Conservation (phyloP, 2,329 filamentous ascomycete genomes). For the Stromatinia cepivora region DNA sequence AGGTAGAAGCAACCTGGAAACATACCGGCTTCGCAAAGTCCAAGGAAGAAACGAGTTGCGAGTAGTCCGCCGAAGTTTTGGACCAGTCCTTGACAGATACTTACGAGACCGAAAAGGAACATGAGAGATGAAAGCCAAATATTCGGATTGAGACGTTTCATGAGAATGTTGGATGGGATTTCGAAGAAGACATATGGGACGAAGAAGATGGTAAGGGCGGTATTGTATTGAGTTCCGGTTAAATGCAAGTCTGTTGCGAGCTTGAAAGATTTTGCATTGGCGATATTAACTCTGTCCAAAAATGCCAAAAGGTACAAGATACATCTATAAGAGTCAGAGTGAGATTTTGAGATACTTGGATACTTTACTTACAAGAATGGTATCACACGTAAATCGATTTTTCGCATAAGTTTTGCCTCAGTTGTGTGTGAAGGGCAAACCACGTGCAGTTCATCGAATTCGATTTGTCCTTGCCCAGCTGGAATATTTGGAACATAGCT, state of each 20-base stretch:
- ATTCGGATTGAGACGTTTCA: slow-evolving; percentile 67
- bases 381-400: slow-evolving; percentile 70
- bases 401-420: slow-evolving; percentile 64
- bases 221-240: slow-evolving; percentile 65
- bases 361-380: slow-evolving; percentile 58
- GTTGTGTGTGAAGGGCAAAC: slow-evolving; percentile 41
- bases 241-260: slow-evolving; percentile 64
- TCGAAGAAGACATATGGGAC: slow-evolving; percentile 72
- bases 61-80: slow-evolving; percentile 77
- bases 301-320: slow-evolving; percentile 72
- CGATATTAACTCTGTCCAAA: slow-evolving; percentile 74
- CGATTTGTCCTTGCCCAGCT: neutral
- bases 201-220: slow-evolving; percentile 77
- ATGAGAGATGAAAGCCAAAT: slow-evolving; percentile 80
- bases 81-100: slow-evolving; percentile 41
- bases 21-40: slow-evolving; percentile 73
- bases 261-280: slow-evolving; percentile 70
- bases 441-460: slow-evolving; percentile 37
- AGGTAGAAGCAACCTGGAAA: slow-evolving; percentile 74
- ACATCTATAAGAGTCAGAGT: slow-evolving; percentile 35
- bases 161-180: slow-evolving; percentile 71
- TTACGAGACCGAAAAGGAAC: slow-evolving; percentile 57
- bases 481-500: slow-evolving; percentile 34
- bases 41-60: slow-evolving; percentile 81
- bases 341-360: neutral